Evolutionary conservation across 2,329 filamentous ascomycete genomes (phyloP).

Genomic region (Trichoderma koningiopsis): DNA sequence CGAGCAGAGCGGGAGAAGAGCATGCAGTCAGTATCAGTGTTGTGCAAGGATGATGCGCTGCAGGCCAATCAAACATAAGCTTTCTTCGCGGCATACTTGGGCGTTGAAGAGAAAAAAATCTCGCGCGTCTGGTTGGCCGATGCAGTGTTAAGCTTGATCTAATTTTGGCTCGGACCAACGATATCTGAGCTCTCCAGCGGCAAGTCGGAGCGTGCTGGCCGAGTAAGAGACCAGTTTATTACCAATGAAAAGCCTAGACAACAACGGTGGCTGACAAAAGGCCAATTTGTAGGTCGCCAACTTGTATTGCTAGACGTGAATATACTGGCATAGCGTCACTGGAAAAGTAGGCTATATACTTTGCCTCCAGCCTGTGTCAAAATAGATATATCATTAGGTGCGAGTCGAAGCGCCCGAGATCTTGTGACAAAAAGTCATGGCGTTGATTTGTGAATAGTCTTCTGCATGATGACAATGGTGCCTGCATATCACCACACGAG

Average conservation of each 20-base stretch:
- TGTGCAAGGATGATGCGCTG: not conserved
- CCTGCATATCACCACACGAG: conserved; percentile 4
- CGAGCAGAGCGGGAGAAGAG: not conserved
- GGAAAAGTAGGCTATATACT: not conserved
- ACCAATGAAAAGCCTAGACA: conserved; percentile 4
- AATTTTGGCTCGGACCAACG: conserved; percentile 35
- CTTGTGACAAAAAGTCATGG: not conserved
- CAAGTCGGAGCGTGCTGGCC: not conserved
- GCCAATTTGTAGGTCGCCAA: not conserved
- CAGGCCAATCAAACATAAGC: conserved; percentile 20
- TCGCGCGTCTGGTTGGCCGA: conserved; percentile 40
- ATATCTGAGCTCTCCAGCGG: conserved; percentile 6
- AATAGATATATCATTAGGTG: not conserved
- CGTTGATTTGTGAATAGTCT: conserved; percentile 6
- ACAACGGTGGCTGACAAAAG: not conserved
- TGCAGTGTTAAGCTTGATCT: conserved; percentile 37
- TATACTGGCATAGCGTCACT: not conserved
- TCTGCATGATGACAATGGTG: not conserved
- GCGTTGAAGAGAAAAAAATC: conserved; percentile 27
- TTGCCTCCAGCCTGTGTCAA: not conserved
- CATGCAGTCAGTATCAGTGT: not conserved
- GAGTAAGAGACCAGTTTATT: not conserved
- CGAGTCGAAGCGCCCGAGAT: conserved; percentile 13
- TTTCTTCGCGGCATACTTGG: not conserved
- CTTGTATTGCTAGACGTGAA: conserved; percentile 2